Evolutionary conservation across 1,139 yeast species (phyloP), one percentile per base, ranked within the genome.

Genomic region (Magnusiomyces sp.): DNA sequence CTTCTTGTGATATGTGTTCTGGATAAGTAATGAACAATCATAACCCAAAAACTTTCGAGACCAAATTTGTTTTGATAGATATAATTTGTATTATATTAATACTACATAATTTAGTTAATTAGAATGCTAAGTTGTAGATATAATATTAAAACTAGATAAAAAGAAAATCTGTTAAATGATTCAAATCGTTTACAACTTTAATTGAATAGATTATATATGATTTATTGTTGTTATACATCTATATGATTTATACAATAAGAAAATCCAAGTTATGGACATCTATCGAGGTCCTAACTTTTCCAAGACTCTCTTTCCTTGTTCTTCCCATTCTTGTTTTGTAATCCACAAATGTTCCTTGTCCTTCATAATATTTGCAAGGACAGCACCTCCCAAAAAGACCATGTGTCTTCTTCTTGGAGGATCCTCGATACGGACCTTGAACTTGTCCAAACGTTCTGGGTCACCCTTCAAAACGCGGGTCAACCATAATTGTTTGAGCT

Each of bases 371-470:
- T 86, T 89, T 37, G 99, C 98, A 64, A 92, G 76, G 17, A 92
- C 98, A 5, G 98, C 98, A 63, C 99, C 99, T 60, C 99, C 99
- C 58, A 92, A 83, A 70, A 92, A 92, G 42, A 92, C 99, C 97
- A 92, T 92, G 69, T 94, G 97, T 68, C 92, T 84, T 75, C 99
- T 87, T 74, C 97, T 82, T 60, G 99, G 99, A 45, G 98, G 98
- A 66, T 92, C 98, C 68, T 92, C 98, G 62, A 92, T 92, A 70
- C 95, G 82, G 44, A 94, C 96, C 70, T 92, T 92, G 70, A 92
- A 92, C 68, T 90, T 90, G 58, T 81, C 86, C 59, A 92, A 75
- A 65, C 97, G 79, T 17, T 89, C 66, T 39, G 97, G 83, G 69
- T 92, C 95, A 46, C 90, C 92, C 59, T 83, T 81, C 55, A 92